A percentile compares a stretch with the other conserved stretches of the same genome.
phyloP scores from a whole-genome alignment of 2,329 filamentous ascomycete genomes.

The Teratosphaeria destructans region DNA sequence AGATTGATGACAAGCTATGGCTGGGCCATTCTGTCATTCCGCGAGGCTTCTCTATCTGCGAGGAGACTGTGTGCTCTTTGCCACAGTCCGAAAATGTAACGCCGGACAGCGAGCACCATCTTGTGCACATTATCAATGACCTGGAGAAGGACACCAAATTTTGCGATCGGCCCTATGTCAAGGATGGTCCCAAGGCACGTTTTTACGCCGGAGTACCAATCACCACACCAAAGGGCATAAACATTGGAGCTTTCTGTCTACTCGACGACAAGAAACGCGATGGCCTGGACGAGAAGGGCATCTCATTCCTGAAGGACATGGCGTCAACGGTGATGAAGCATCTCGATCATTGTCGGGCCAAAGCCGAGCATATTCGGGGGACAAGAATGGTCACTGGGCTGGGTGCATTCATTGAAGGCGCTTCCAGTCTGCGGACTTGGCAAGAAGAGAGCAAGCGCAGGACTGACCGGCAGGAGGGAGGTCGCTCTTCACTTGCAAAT shows the following conservation, averaged over 20 bases:
- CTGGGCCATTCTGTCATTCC: constrained; percentile 21
- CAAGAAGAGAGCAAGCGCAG: constrained; percentile 1
- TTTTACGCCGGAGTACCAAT: constrained; percentile 55
- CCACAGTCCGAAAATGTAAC: not conserved
- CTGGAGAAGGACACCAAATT: constrained; percentile 18
- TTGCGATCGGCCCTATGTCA: constrained; percentile 20
- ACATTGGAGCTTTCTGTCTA: constrained; percentile 51
- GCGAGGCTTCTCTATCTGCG: constrained; percentile 21
- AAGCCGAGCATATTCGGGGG: constrained; percentile 42
- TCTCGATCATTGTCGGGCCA: constrained; percentile 45
- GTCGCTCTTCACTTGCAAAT: not conserved
- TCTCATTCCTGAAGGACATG: constrained; percentile 48
- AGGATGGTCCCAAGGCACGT: constrained; percentile 16
- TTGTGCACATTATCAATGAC: constrained; percentile 20
- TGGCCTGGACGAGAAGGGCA: constrained; percentile 38
- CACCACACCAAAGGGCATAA: constrained; percentile 45
- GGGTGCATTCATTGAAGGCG: constrained; percentile 7
- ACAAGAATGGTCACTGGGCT: constrained; percentile 47
- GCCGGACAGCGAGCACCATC: not conserved
- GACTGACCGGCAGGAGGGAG: not conserved
- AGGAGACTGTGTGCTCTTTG: constrained; percentile 17
- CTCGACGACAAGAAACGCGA: constrained; percentile 45
- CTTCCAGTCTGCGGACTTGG: constrained; percentile 3
- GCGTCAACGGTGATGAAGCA: constrained; percentile 50
- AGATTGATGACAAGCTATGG: constrained; percentile 18